Base-by-base conservation (phyloP, 495 filamentous ascomycete species). In the Hypoxylon lenormandii region DNA sequence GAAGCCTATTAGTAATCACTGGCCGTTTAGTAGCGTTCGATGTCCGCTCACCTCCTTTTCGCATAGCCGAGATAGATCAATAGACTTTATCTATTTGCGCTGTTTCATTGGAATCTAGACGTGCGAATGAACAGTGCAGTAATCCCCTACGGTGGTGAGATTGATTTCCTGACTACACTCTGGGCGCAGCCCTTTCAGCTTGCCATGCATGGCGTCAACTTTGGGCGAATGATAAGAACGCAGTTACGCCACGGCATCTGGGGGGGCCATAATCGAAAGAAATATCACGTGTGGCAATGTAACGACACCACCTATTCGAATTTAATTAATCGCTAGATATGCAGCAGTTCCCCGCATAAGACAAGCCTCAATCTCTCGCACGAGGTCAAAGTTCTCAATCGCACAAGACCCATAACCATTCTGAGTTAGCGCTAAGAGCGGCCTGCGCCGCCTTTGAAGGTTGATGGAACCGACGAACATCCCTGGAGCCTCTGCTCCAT, bases 381-480 rank as follows among this genome's bases (percentile, higher is more conserved):
- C 3, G 7, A 7, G n/a, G 15, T 43, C 26, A 7, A 28, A 28
- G 7, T 43, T 43, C n/a, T 7, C n/a, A n/a, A 43, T 43, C 40
- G n/a, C 30, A 13, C 11, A 40, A 2, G 38, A 42, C 15, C 46
- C 46, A 49, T 22, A 49, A 49, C 5, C 10, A 26, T 28, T 26
- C n/a, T 26, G 10, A 49, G 22, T 6, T 28, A 5, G 13, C 46
- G 46, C 26, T 52, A 52, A 38, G 23, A 22, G 8, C 50, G 50
- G 50, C 5, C 50, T 33, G 50, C 16, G 19, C 50, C 33, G 50
- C 10, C n/a, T 26, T 8, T 33, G 0, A 33, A 30, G n/a, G 19
- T 22, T 33, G 16, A 38, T 53, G 33, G 50, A 53, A 53, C 33
- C 3, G 23, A 23, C 18, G 33, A 40, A 55, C 8, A 23, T 15